Base-by-base conservation (phyloP, 169 alveolate genomes). In the Theileria sp. region DNA sequence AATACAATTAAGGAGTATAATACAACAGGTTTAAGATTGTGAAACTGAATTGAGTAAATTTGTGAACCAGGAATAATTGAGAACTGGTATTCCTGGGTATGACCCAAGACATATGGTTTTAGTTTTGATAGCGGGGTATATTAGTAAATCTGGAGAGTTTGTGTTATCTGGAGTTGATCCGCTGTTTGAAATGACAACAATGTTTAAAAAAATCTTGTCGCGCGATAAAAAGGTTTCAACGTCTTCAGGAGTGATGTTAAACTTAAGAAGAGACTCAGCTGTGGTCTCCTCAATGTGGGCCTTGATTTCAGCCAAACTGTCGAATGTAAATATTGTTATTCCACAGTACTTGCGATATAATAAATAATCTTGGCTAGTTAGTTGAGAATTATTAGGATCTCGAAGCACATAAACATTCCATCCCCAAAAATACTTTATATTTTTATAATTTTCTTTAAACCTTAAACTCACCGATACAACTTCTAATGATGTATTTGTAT, bases 401-500 rank as follows among this genome's bases (percentile, higher is more conserved):
- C 26, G 30, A 12, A 83, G 62, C n/a, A 83, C 72, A 34, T 83
- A 83, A 0, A 83, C 69, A 7, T 12, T 26, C 85, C 85, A 83
- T 12, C 89, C 89, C 89, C 89, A 83, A 25, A 83, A 76, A 44
- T 62, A 75, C 83, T 76, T 83, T 44, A 66, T 71, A 15, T 66
- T 23, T 12, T 30, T 13, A 51, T 83, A 83, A 8, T 26, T 38
- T 17, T 21, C 62, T n/a, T 13, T 36, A 34, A 82, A 82, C 34
- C 26, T 30, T 21, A 78, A 68, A 10, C 21, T 38, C 25, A 17
- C 50, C 49, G 28, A 65, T 70, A 44, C 8, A 13, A 4, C 8
- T 3, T 44, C 54, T 44, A 13, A 17, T 51, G 8, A 9, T 28
- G 71, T 69, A n/a, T 30, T 30, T 19, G n/a, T 21, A 15, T 19